Evolutionary conservation across 2,329 filamentous ascomycete genomes (phyloP), one percentile per base, ranked within the genome.

Genomic region (Aspergillus viridinutans): DNA sequence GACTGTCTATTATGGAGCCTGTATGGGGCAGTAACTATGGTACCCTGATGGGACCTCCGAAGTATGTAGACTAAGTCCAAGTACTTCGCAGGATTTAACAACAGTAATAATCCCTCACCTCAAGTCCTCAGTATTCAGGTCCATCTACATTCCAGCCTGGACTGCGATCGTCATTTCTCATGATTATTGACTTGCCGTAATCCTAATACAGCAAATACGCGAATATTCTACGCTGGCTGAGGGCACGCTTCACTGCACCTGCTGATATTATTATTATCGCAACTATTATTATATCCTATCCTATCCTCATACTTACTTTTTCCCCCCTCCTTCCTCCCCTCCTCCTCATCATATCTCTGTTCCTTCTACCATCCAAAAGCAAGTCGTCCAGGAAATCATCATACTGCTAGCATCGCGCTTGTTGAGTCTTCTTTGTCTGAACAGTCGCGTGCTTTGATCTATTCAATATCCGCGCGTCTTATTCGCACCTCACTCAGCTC

Each of bases 381-480:
- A 47, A 47, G 43, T 47, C 12, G 14, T 38, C 32, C 32, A 38
- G 5, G 32, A 38, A 38, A n/a, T 3, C 12, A 38, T 38, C 32
- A 7, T 7, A 17, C 32, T 38, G 14, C 32, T 35, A 14, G 14
- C 5, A 35, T 17, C 14, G 32, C 32, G 32, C 32, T 47, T 25
- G 43, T 47, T 23, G 12, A 47, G 43, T 38, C 40, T 55, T 38
- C 38, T 47, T 52, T 38, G 43, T 56, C 50, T 38, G n/a, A 48
- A 53, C 58, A 17, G 54, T 58, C 62, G 60, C 61, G 58, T 62
- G 50, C 43, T 55, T 57, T 38, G 59, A 57, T 54, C 54, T 43
- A 53, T 50, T 50, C 52, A 51, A 38, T 56, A 61, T 52, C 52
- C 54, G 61, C 63, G 63, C 62, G 60, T 64, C 58, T 59, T 59